Conservation (phyloP, 139 green algal species). For the Picochlorum sp. region DNA sequence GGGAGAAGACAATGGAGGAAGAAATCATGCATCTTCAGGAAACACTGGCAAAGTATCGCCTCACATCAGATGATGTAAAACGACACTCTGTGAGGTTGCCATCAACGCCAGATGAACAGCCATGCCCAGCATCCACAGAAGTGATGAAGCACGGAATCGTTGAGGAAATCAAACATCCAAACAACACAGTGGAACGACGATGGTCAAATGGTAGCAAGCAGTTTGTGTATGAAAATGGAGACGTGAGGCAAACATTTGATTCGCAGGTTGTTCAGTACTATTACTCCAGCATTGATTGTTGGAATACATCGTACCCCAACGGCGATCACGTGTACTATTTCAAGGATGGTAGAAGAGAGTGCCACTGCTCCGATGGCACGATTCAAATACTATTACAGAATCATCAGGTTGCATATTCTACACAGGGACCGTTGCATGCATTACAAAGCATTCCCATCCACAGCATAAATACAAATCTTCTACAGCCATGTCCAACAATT, state of each 20-base stretch:
- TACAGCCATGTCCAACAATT: no score
- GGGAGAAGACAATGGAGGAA: no score
- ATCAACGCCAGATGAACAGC: no score
- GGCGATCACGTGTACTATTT: conserved; percentile 74
- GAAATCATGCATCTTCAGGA: no score
- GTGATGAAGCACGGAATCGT: not conserved
- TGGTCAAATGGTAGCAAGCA: not conserved
- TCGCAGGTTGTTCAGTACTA: conserved; percentile 65
- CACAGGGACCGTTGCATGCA: no score
- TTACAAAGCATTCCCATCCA: no score
- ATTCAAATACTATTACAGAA: not conserved
- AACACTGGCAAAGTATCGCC: no score
- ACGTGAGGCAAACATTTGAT: conserved; percentile 57
- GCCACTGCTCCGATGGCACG: conserved; percentile 35
- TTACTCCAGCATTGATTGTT: conserved; percentile 67
- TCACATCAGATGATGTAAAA: no score
- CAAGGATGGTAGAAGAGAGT: conserved; percentile 60
- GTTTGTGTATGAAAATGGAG: conserved; percentile 54
- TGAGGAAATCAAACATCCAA: not conserved
- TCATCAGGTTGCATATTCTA: not conserved
- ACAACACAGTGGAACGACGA: not conserved
- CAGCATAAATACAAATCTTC: no score
- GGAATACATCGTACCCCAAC: conserved; percentile 61
- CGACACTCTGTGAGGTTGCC: no score
- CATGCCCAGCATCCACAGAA: no score